Evolutionary conservation across 805 yeast genomes (phyloP).

Genomic region (Zygosaccharomyces siamensis): DNA sequence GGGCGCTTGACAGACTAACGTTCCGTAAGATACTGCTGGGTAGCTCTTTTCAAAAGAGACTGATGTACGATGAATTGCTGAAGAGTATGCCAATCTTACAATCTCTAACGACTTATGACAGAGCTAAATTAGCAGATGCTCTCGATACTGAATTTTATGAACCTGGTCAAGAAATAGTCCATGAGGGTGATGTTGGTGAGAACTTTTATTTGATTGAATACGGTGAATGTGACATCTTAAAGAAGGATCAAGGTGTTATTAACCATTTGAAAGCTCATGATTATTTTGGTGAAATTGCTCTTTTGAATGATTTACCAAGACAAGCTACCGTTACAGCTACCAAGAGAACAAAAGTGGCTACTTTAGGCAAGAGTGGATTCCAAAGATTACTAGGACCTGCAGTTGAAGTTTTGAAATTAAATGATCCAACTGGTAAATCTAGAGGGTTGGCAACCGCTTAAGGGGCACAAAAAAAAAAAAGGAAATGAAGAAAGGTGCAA

Average conservation of each 20-base stretch:
- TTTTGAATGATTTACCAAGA: slow-evolving; percentile 86
- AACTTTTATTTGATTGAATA: slow-evolving; percentile 69
- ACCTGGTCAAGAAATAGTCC: slow-evolving; percentile 68
- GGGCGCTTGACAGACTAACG: slow-evolving; percentile 92
- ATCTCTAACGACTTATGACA: slow-evolving; percentile 68
- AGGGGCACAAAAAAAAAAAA: background rate
- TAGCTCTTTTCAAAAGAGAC: slow-evolving; percentile 84
- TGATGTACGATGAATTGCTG: slow-evolving; percentile 83
- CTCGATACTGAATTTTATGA: slow-evolving; percentile 69
- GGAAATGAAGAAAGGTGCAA: background rate
- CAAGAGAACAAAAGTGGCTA: slow-evolving; percentile 77
- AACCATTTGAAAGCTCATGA: slow-evolving; percentile 68
- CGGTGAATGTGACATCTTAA: slow-evolving; percentile 76
- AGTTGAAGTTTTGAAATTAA: slow-evolving; percentile 77
- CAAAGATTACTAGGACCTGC: slow-evolving; percentile 93
- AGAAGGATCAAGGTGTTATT: slow-evolving; percentile 54
- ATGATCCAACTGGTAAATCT: slow-evolving; percentile 62
- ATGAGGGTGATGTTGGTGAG: slow-evolving; percentile 83
- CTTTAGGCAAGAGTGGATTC: slow-evolving; percentile 87
- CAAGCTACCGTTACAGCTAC: slow-evolving; percentile 87
- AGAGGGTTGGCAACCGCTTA: slow-evolving; percentile 3
- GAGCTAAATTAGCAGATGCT: slow-evolving; percentile 93
- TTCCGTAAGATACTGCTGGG: slow-evolving; percentile 88
- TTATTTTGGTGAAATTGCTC: slow-evolving; percentile 95
- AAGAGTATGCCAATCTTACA: slow-evolving; percentile 79